Evolutionary conservation across 345 rosid species (phyloP).

Genomic region (Camelina neglecta): DNA sequence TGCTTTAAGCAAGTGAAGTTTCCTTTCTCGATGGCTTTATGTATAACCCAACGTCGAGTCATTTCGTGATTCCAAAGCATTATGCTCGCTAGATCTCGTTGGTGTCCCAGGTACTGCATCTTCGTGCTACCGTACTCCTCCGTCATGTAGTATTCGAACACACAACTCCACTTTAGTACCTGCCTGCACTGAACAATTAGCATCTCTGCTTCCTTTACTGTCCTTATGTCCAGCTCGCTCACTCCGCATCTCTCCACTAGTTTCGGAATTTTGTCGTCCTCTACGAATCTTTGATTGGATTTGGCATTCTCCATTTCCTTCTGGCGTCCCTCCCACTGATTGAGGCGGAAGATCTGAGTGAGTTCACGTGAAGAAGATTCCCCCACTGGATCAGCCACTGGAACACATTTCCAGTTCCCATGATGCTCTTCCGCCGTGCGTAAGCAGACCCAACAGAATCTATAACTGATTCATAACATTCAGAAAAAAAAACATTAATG

Average conservation of each 20-base stretch:
- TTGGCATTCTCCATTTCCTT: neutral
- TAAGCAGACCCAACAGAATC: constrained; percentile 29
- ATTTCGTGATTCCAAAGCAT: neutral
- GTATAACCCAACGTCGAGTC: neutral
- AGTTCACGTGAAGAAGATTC: neutral
- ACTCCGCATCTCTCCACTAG: neutral
- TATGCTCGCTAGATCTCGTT: neutral
- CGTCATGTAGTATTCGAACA: constrained; percentile 6
- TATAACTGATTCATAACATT: constrained; percentile 2
- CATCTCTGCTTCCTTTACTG: constrained; percentile 11
- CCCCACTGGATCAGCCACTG: neutral
- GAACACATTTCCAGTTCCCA: neutral
- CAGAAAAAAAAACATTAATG: neutral
- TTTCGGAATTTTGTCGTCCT: neutral
- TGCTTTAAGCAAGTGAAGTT: neutral
- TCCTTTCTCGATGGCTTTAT: neutral
- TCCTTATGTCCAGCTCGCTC: neutral
- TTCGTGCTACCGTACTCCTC: constrained; percentile 5
- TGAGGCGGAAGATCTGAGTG: neutral
- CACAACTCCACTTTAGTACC: constrained; percentile 33
- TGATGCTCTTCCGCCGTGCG: constrained; percentile 2
- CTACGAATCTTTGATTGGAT: neutral
- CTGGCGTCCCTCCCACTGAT: constrained; percentile 2
- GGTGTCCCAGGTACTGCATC: constrained; percentile 14
- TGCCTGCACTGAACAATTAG: constrained; percentile 17